These are phyloP conservation scores for Zygosaccharomyces bisporus DNA, from an alignment of 805 yeast species.

Conservation along the genomic window DNA sequence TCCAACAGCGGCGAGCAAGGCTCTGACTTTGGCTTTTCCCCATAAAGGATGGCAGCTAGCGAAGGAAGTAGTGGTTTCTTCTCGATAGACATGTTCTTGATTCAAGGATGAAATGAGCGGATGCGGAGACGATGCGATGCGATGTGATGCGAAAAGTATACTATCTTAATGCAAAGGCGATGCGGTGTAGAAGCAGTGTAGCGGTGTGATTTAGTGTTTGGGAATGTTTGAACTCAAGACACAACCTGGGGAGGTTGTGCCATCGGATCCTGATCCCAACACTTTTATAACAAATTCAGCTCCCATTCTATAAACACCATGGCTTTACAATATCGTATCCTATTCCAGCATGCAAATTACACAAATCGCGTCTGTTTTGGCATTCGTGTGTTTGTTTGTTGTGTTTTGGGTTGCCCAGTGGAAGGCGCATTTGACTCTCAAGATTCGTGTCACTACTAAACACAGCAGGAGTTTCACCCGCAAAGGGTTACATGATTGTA, in stretches of 20 bases:
- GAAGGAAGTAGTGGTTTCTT: conserved; percentile 21
- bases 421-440: not conserved
- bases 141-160: not conserved
- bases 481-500: conserved; percentile 6
- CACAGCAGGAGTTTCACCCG: conserved; percentile 1
- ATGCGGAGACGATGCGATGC: not conserved
- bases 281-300: conserved; percentile 2
- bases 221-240: not conserved
- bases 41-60: conserved; percentile 19
- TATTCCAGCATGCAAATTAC: conserved; percentile 16
- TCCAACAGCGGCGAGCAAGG: conserved; percentile 25
- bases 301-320: conserved; percentile 1
- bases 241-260: conserved; percentile 4
- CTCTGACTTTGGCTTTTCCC: conserved; percentile 14
- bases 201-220: not conserved
- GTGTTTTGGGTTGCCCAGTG: not conserved
- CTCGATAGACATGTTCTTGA: conserved; percentile 8
- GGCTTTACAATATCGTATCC: conserved; percentile 14
- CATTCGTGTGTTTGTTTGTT: conserved; percentile 6
- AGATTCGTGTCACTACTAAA: conserved; percentile 10
- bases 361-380: conserved; percentile 14
- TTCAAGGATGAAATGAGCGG: not conserved
- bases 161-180: not conserved
- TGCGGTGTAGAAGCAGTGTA: not conserved
- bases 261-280: not conserved